Conservation (phyloP, 2,329 filamentous ascomycete genomes). For the Colletotrichum destructivum region DNA sequence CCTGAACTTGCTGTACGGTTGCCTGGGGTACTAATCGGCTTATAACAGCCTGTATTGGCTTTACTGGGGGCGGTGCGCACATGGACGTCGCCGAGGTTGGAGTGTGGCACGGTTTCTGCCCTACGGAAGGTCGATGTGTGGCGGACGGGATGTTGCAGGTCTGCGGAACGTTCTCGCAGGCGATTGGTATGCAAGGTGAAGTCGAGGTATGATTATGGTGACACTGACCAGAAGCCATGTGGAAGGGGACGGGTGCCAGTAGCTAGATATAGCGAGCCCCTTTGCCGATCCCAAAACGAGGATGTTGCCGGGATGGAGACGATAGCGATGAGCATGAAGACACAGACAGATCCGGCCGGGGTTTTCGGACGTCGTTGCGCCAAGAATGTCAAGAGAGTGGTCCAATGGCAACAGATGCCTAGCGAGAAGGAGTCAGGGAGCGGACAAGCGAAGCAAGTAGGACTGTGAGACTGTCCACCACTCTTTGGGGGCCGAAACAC, state of each 20-base stretch:
- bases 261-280: conserved; percentile 38
- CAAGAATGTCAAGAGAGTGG: conserved; percentile 10
- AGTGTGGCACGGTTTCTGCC: conserved; percentile 29
- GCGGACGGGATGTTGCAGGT: conserved; percentile 39
- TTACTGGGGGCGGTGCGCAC: conserved; percentile 52
- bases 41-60: conserved; percentile 55
- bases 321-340: not conserved
- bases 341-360: conserved; percentile 4
- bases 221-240: conserved; percentile 33
- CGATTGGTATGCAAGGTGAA: conserved; percentile 24
- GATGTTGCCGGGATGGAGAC: conserved; percentile 12
- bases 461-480: not conserved
- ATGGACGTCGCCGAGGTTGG: conserved; percentile 32
- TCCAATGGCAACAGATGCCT: conserved; percentile 27
- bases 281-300: conserved; percentile 2
- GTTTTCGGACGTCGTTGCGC: conserved; percentile 9
- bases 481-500: not conserved
- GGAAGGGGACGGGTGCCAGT: conserved; percentile 19
- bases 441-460: conserved; percentile 2
- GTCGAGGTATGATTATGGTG: conserved; percentile 22
- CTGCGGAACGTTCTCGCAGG: conserved; percentile 38
- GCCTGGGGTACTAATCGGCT: conserved; percentile 51
- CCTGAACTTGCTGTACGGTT: conserved; percentile 52
- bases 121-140: conserved; percentile 32
- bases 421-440: conserved; percentile 20